A percentile compares a stretch with the other conserved stretches of the same genome.
Evolutionary conservation across 129 eudicot species (phyloP).

Genomic region (Erigeron canadensis): DNA sequence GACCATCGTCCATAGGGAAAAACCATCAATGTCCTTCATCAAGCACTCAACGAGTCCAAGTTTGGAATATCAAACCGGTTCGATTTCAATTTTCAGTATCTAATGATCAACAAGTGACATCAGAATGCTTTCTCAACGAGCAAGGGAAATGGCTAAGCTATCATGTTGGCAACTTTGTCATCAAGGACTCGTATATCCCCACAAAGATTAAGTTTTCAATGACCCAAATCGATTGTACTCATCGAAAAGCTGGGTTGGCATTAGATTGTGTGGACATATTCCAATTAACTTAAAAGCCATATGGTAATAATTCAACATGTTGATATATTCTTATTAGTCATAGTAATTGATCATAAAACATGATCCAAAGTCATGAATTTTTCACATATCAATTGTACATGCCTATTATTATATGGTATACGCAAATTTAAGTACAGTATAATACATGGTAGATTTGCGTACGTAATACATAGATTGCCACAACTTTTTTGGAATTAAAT

Average conservation of each 20-base stretch:
- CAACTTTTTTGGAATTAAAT: no score
- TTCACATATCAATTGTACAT: no score
- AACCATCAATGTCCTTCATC: conserved; percentile 16
- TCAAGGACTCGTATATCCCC: conserved; percentile 33
- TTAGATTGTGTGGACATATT: conserved; percentile 60
- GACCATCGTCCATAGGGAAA: conserved; percentile 28
- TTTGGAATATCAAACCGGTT: conserved; percentile 73
- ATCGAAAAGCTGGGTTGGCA: conserved; percentile 82
- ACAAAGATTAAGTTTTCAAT: conserved; percentile 62
- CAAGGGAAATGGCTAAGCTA: conserved; percentile 50
- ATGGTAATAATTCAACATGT: no score
- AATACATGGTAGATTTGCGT: background rate
- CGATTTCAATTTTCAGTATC: conserved; percentile 55
- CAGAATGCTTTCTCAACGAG: conserved; percentile 42
- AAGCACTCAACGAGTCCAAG: conserved; percentile 45
- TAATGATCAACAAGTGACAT: conserved; percentile 36
- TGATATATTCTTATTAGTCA: no score
- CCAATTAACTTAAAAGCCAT: no score
- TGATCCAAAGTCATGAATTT: no score
- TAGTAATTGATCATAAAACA: no score
- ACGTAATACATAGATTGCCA: no score
- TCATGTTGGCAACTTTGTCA: conserved; percentile 68
- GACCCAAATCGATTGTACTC: conserved; percentile 89
- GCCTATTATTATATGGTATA: no score
- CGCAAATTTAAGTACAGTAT: no score